phyloP scores from a whole-genome alignment of 352 stramenopile genomes.

The Phytophthora melonis region DNA sequence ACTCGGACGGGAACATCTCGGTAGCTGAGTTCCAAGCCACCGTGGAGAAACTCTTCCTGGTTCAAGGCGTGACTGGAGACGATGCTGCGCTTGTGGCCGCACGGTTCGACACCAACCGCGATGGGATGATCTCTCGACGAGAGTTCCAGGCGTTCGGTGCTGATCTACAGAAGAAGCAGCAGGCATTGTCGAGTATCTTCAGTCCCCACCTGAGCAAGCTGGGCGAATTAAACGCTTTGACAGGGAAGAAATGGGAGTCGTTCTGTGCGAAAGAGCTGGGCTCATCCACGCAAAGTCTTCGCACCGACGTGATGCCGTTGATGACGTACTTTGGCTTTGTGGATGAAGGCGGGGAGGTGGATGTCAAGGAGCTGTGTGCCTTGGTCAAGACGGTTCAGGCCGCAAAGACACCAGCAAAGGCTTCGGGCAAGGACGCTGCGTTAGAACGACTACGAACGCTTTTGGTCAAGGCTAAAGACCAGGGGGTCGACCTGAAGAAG shows the following conservation, averaged over 20 bases:
- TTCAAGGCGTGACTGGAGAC: conserved; percentile 45
- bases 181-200: conserved; percentile 35
- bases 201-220: conserved; percentile 35
- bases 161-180: conserved; percentile 52
- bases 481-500: conserved; percentile 55
- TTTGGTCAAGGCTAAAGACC: conserved; percentile 44
- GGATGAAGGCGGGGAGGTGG: conserved; percentile 33
- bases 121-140: conserved; percentile 60
- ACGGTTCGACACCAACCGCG: conserved; percentile 67
- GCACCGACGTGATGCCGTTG: conserved; percentile 23
- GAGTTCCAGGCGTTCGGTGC: conserved; percentile 71
- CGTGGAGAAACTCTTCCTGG: conserved; percentile 62
- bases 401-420: neutral
- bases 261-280: conserved; percentile 48
- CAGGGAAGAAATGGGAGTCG: conserved; percentile 39
- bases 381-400: conserved; percentile 28
- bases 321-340: conserved; percentile 43
- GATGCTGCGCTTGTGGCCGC: conserved; percentile 49
- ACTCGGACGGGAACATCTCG: conserved; percentile 69
- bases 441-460: conserved; percentile 27
- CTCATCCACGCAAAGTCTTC: conserved; percentile 33
- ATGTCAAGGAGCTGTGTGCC: conserved; percentile 40
- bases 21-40: conserved; percentile 60
- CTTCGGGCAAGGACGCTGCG: conserved; percentile 14
- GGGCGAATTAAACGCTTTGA: conserved; percentile 13